Evolutionary conservation across 2,329 filamentous ascomycete genomes (phyloP).

Genomic region (Fusarium ramigenum): DNA sequence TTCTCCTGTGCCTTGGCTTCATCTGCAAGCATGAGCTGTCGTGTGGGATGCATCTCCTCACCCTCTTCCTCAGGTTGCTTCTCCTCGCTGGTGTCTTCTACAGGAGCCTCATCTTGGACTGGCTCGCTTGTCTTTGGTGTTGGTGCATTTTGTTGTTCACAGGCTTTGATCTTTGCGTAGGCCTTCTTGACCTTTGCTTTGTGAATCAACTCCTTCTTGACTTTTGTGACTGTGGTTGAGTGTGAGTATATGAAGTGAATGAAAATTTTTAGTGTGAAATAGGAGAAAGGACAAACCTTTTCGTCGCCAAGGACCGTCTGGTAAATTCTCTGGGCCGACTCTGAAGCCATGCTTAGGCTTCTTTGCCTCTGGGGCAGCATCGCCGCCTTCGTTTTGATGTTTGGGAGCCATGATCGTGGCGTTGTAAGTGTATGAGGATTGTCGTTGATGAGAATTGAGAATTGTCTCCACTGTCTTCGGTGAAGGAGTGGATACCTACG

Average conservation of each 20-base stretch:
- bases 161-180: conserved; percentile 84
- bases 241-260: conserved; percentile 30
- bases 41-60: conserved; percentile 49
- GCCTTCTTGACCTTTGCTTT: conserved; percentile 94
- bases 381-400: conserved; percentile 42
- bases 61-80: conserved; percentile 28
- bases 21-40: conserved; percentile 53
- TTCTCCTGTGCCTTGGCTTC: conserved; percentile 49
- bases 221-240: conserved; percentile 74
- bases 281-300: conserved; percentile 62
- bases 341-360: conserved; percentile 77
- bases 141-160: conserved; percentile 46
- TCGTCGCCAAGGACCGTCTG: conserved; percentile 86
- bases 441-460: conserved; percentile 36
- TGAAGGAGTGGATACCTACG: conserved; percentile 19
- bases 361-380: conserved; percentile 54
- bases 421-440: conserved; percentile 31
- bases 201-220: conserved; percentile 88
- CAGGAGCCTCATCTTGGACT: conserved; percentile 21
- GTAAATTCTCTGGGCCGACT: conserved; percentile 88
- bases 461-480: conserved; percentile 26
- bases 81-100: conserved; percentile 23
- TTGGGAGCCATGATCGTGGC: conserved; percentile 46
- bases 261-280: conserved; percentile 27
- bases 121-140: conserved; percentile 25